phyloP scores from a whole-genome alignment of 106 monocot species.

The Chionographis japonica region DNA sequence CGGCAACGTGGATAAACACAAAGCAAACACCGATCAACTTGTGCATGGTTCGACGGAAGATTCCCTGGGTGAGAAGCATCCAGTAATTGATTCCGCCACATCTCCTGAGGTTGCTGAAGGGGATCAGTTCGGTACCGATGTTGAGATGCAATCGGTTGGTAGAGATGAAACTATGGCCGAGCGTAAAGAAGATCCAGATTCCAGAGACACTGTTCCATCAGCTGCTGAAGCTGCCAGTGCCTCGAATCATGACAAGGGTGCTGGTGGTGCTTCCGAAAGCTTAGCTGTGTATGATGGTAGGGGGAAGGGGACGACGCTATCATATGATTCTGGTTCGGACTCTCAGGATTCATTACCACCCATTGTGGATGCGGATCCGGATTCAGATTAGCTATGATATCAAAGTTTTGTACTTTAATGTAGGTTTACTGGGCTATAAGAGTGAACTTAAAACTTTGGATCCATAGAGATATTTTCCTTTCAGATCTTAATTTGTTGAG shows the following conservation, averaged over 20 bases:
- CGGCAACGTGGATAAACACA: neutral
- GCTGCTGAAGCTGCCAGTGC: neutral
- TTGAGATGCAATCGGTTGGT: conserved; percentile 8
- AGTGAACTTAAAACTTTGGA: too few species aligned
- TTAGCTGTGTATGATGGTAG: neutral
- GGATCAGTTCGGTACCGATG: conserved; percentile 1
- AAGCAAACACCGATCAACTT: conserved; percentile 1
- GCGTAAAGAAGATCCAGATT: neutral
- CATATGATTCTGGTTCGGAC: conserved; percentile 25
- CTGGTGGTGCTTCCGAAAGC: neutral
- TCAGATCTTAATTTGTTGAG: too few species aligned
- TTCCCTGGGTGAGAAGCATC: conserved; percentile 2
- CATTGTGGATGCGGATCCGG: conserved; percentile 38
- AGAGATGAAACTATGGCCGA: conserved; percentile 10
- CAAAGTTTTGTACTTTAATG: neutral
- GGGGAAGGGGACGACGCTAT: conserved; percentile 1
- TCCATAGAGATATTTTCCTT: too few species aligned
- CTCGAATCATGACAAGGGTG: neutral
- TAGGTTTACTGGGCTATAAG: too few species aligned
- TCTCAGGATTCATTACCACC: conserved; percentile 27
- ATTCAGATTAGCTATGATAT: conserved; percentile 20
- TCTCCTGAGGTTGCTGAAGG: neutral
- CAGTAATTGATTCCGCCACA: neutral
- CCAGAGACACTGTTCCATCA: neutral
- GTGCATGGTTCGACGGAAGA: neutral